These are phyloP conservation scores for Pugionium dolabratum DNA, from an alignment of 345 rosid genomes.

Conservation along the genomic window DNA sequence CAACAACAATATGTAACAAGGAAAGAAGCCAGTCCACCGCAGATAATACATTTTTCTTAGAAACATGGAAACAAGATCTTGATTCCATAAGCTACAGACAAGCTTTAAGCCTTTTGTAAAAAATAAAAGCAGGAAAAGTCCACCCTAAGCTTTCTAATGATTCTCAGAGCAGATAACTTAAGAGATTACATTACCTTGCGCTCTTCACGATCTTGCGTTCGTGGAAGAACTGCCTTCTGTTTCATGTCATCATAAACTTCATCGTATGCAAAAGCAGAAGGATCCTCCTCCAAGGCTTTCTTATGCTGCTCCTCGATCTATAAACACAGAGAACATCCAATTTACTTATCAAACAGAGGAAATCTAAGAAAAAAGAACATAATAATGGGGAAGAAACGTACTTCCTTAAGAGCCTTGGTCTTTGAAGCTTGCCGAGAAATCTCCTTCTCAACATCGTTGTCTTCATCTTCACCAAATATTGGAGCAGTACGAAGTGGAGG, in stretches of 20 bases:
- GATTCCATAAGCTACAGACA: not conserved
- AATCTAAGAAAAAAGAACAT: not conserved
- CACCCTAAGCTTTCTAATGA: not conserved
- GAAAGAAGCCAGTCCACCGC: not conserved
- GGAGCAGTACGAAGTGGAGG: slow-evolving; percentile 55
- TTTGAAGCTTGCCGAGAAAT: slow-evolving; percentile 74
- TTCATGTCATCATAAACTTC: slow-evolving; percentile 87
- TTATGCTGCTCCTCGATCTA: slow-evolving; percentile 89
- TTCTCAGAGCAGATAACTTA: not conserved
- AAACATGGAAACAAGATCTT: not conserved
- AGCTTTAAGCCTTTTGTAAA: not conserved
- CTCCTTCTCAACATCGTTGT: slow-evolving; percentile 71
- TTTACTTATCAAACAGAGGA: not conserved
- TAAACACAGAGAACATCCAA: not conserved
- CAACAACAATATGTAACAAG: not conserved
- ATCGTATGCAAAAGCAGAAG: slow-evolving; percentile 76
- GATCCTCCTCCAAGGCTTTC: slow-evolving; percentile 85
- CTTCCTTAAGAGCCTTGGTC: slow-evolving; percentile 74
- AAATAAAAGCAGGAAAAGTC: not conserved
- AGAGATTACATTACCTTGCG: slow-evolving; percentile 55
- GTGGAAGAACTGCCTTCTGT: slow-evolving; percentile 54
- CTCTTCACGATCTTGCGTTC: slow-evolving; percentile 58
- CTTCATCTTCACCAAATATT: slow-evolving; percentile 62
- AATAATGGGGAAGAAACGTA: slow-evolving; percentile 25
- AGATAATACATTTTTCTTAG: not conserved